phyloP scores from a whole-genome alignment of 768 basidiomycete genomes.

The Tulasnella sp. region DNA sequence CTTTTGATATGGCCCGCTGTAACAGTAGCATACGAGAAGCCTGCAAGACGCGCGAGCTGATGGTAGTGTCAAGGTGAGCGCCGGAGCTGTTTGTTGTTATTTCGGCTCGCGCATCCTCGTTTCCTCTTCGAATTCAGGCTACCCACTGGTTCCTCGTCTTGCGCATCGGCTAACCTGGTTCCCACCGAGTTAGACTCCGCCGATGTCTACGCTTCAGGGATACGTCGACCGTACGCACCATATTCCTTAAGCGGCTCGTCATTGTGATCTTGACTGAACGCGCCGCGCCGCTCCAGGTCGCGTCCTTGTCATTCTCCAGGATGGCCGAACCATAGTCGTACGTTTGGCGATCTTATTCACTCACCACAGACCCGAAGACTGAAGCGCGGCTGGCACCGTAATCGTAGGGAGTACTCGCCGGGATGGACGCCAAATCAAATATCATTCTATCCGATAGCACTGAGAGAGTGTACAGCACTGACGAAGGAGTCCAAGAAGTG shows the following conservation, averaged over 20 bases:
- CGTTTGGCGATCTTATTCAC: slow-evolving; percentile 23
- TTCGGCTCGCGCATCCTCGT: not conserved
- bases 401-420: slow-evolving; percentile 72
- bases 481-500: slow-evolving; percentile 89
- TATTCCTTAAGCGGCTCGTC: not conserved
- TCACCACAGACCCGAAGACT: not conserved
- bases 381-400: not conserved
- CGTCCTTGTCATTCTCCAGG: slow-evolving; percentile 90
- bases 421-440: slow-evolving; percentile 93
- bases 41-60: not conserved
- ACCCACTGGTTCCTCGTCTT: not conserved
- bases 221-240: slow-evolving; percentile 68
- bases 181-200: not conserved
- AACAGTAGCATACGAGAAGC: not conserved
- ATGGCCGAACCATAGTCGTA: slow-evolving; percentile 90
- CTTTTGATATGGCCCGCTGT: not conserved
- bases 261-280: not conserved
- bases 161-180: not conserved
- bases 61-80: not conserved
- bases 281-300: slow-evolving; percentile 42
- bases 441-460: slow-evolving; percentile 89
- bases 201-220: slow-evolving; percentile 81
- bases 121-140: not conserved
- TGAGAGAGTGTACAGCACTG: slow-evolving; percentile 84
- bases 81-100: not conserved